Base-by-base conservation (phyloP, 2,329 filamentous ascomycete genomes). In the Fusarium sp. region DNA sequence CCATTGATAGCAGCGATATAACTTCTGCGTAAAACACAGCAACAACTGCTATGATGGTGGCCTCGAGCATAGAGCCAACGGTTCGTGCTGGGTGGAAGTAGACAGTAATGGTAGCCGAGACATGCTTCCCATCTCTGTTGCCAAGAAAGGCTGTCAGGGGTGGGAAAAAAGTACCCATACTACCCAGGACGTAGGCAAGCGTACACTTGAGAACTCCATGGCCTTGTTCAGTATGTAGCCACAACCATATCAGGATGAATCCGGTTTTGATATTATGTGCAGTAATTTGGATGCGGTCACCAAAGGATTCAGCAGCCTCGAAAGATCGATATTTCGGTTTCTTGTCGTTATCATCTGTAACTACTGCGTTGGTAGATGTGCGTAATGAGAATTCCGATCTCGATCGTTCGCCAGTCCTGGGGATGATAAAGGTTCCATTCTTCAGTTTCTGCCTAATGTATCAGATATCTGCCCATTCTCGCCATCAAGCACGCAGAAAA, bases 81-180 rank as follows among this genome's bases (percentile, higher is more conserved):
- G 93, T 93, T 63, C 95, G 87, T 9, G 94, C 93, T 7, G 95
- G 94, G 79, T 98, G 94, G 77, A 98, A 98, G 78, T 97, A 98
- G 14, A 98, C 95, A 1, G 94, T 97, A 63, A 98, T 90, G 4
- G 95, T 98, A 35, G 94, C 94, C 55, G 97, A 94, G 77, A 97
- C 91, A 81, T 98, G 95, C 78, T 98, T 98, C 54, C 94, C 94
- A 81, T 97, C 95, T 77, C 94, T 92, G 70, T 91, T 87, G 14
- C 95, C 95, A 18, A 98, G 85, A 61, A 94, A 88, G 11, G 86
- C 83, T 18, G 94, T 91, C 60, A 97, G 85, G 5, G 88, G 87
- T 5, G 91, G 88, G 69, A 93, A 90, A 75, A 97, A 96, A 0
- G 95, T 98, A 38, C 91, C 94, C 80, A 97, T 84, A 73, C 93